Evolutionary conservation across 2,329 filamentous ascomycete genomes (phyloP).

Genomic region (Parascedosporium putredinis): DNA sequence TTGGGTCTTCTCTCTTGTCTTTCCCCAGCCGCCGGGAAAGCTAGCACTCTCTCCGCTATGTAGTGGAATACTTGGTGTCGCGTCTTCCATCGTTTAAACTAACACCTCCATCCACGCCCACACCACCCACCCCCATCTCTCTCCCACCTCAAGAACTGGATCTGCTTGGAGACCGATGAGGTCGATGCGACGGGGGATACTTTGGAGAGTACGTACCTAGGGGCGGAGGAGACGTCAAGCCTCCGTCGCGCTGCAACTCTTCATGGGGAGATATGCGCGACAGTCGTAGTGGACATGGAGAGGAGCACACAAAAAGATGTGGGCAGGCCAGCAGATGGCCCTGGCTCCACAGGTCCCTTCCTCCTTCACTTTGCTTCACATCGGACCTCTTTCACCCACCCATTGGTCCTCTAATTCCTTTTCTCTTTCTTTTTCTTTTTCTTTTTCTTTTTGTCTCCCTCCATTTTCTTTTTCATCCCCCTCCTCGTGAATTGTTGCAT

Average conservation of each 20-base stretch:
- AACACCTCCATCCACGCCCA: slow-evolving; percentile 4
- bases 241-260: neutral
- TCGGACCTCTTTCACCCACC: neutral
- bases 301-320: neutral
- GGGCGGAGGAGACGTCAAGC: neutral
- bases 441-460: neutral
- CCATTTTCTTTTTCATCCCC: neutral
- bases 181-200: neutral
- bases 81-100: no score
- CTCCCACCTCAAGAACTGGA: neutral
- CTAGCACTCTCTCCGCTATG: neutral
- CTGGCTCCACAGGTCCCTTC: no score
- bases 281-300: neutral
- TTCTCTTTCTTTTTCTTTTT: neutral
- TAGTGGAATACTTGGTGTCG: neutral
- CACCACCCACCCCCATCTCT: neutral
- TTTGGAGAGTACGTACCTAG: neutral
- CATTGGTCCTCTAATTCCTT: neutral
- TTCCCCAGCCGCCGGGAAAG: neutral
- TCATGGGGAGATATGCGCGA: neutral
- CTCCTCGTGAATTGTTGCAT: no score
- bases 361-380: neutral
- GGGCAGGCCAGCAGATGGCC: neutral
- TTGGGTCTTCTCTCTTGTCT: neutral
- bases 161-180: neutral